phyloP scores from a whole-genome alignment of 768 basidiomycete genomes.

The Macrolepiota fuliginosa region DNA sequence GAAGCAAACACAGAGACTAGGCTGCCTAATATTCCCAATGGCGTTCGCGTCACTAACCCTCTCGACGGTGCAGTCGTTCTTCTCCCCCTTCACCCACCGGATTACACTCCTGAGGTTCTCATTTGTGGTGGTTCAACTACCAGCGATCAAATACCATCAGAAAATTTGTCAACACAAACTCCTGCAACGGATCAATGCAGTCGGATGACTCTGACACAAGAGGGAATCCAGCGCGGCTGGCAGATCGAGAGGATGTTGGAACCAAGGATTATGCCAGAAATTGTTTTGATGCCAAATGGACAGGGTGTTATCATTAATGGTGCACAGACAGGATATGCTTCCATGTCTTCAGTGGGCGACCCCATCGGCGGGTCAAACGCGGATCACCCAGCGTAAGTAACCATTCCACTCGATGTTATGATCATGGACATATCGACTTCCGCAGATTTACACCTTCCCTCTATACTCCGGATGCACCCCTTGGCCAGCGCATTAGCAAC shows the following conservation, averaged over 20 bases:
- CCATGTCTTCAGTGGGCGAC: conserved; percentile 30
- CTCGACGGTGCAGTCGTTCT: conserved; percentile 35
- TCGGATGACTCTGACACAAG: conserved; percentile 36
- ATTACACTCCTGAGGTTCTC: conserved; percentile 43
- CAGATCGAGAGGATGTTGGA: conserved; percentile 43
- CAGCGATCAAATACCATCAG: conserved; percentile 25
- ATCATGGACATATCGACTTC: background rate
- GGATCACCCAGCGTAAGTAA: conserved; percentile 27
- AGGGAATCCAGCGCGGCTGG: conserved; percentile 43
- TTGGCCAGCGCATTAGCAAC: conserved; percentile 46
- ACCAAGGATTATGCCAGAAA: conserved; percentile 36
- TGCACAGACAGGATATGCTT: conserved; percentile 39
- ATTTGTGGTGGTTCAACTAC: conserved; percentile 44
- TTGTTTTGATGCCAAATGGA: conserved; percentile 41
- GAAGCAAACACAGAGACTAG: conserved; percentile 34
- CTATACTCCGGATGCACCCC: conserved; percentile 42
- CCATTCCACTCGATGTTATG: too few relatives aligned
- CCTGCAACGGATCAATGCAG: conserved; percentile 43
- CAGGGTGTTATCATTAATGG: conserved; percentile 43
- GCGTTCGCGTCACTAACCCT: conserved; percentile 40
- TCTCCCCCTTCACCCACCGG: conserved; percentile 33
- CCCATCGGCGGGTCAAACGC: conserved; percentile 27
- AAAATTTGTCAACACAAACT: conserved; percentile 34
- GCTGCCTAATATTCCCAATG: conserved; percentile 42
- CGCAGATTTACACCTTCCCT: conserved; percentile 38